These are phyloP conservation scores for Cladobotryum mycophilum DNA, from an alignment of 2,329 filamentous ascomycete species.

Conservation along the genomic window DNA sequence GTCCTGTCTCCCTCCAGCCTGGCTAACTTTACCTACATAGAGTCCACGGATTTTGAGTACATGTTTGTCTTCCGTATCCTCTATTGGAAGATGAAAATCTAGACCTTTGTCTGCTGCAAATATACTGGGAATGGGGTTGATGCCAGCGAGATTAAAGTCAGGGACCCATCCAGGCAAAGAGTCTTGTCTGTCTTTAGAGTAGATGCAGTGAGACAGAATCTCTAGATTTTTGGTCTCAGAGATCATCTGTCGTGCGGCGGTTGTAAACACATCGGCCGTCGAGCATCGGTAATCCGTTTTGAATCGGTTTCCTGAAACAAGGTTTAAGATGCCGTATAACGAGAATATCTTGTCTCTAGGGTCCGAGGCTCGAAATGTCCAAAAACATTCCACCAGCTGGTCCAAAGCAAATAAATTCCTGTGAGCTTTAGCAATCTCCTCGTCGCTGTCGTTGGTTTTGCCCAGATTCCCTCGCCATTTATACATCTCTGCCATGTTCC, in stretches of 20 bases:
- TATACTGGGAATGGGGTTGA: conserved; percentile 15
- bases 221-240: conserved; percentile 12
- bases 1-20: conserved; percentile 11
- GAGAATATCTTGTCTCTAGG: conserved; percentile 22
- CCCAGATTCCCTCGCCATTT: conserved; percentile 15
- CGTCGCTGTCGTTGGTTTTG: background rate
- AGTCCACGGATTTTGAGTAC: conserved; percentile 12
- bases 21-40: conserved; percentile 13
- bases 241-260: conserved; percentile 17
- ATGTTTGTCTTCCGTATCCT: background rate
- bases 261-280: conserved; percentile 16
- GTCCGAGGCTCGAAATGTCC: conserved; percentile 21
- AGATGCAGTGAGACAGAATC: conserved; percentile 14
- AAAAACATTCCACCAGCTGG: conserved; percentile 16
- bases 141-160: conserved; percentile 17
- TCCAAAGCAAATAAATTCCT: conserved; percentile 13
- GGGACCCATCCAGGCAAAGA: conserved; percentile 20
- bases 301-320: conserved; percentile 12
- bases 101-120: conserved; percentile 18
- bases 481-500: conserved; percentile 21
- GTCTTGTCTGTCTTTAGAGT: conserved; percentile 3
- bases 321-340: conserved; percentile 18
- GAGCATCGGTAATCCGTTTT: conserved; percentile 18
- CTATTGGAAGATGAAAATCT: conserved; percentile 5
- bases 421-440: conserved; percentile 6